These are phyloP conservation scores for Xylaria sp. DNA, from an alignment of 2,329 filamentous ascomycete genomes.

Conservation along the genomic window DNA sequence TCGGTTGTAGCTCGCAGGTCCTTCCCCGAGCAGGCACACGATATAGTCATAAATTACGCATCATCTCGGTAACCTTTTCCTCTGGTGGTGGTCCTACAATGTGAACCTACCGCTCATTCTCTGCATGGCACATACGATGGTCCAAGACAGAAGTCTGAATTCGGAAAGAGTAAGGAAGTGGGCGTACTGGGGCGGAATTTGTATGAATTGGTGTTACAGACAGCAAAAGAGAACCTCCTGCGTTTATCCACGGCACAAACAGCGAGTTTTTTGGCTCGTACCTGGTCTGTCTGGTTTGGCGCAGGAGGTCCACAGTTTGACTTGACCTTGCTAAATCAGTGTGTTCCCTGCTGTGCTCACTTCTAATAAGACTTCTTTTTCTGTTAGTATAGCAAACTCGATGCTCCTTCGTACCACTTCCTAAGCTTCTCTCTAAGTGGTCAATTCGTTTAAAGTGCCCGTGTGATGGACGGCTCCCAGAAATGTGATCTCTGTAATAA, in stretches of 20 bases:
- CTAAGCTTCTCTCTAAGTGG: neutral
- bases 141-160: slow-evolving; percentile 48
- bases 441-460: neutral
- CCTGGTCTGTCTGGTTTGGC: slow-evolving; percentile 39
- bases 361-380: slow-evolving; percentile 46
- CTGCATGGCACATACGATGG: slow-evolving; percentile 39
- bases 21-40: slow-evolving; percentile 62
- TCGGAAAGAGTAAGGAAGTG: slow-evolving; percentile 50
- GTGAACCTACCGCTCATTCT: slow-evolving; percentile 44
- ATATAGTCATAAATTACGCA: slow-evolving; percentile 63
- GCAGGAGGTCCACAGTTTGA: slow-evolving; percentile 33
- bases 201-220: slow-evolving; percentile 53
- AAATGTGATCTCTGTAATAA: neutral
- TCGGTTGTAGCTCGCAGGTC: slow-evolving; percentile 70
- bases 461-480: neutral
- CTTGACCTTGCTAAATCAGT: slow-evolving; percentile 38
- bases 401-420: slow-evolving; percentile 1
- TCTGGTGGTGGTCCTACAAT: slow-evolving; percentile 44
- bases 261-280: slow-evolving; percentile 38
- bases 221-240: slow-evolving; percentile 47
- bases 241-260: slow-evolving; percentile 42
- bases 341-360: slow-evolving; percentile 43
- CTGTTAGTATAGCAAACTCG: slow-evolving; percentile 23
- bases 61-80: slow-evolving; percentile 48
- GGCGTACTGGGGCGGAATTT: slow-evolving; percentile 53